A percentile compares a stretch with the other conserved stretches of the same genome.
phyloP scores from a whole-genome alignment of 345 rosid genomes.

The Excoecaria agallocha region DNA sequence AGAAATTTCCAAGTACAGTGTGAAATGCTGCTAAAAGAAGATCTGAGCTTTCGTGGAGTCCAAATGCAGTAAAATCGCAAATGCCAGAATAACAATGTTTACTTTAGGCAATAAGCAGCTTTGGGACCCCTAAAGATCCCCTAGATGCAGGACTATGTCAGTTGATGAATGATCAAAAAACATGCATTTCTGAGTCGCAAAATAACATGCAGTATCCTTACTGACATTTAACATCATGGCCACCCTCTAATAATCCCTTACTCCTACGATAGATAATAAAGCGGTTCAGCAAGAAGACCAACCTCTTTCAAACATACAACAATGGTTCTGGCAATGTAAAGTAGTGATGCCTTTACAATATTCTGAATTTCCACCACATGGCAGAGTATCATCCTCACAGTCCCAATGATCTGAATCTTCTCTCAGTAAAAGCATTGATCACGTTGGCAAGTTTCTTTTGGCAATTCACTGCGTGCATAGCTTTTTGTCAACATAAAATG shows the following conservation, averaged over 20 bases:
- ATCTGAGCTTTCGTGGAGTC: neutral
- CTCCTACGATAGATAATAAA: neutral
- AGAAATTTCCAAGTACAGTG: neutral
- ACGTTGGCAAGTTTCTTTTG: neutral
- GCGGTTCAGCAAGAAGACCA: neutral
- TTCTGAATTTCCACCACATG: neutral
- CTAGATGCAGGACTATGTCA: neutral
- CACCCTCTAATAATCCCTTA: neutral
- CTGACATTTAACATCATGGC: neutral
- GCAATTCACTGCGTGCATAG: neutral
- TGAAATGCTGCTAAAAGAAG: too few relatives aligned
- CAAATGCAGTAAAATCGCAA: neutral
- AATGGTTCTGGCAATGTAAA: neutral
- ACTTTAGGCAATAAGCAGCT: neutral
- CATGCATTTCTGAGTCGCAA: neutral
- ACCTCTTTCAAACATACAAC: neutral
- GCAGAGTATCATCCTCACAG: neutral
- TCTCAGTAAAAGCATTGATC: neutral
- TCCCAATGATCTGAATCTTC: slow-evolving; percentile 6
- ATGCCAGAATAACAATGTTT: neutral
- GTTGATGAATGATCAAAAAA: neutral
- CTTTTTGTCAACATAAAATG: neutral
- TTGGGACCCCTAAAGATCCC: neutral
- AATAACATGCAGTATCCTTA: neutral
- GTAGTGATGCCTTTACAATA: neutral